phyloP scores from a whole-genome alignment of 768 basidiomycete species.

The Lactarius evosmus region DNA sequence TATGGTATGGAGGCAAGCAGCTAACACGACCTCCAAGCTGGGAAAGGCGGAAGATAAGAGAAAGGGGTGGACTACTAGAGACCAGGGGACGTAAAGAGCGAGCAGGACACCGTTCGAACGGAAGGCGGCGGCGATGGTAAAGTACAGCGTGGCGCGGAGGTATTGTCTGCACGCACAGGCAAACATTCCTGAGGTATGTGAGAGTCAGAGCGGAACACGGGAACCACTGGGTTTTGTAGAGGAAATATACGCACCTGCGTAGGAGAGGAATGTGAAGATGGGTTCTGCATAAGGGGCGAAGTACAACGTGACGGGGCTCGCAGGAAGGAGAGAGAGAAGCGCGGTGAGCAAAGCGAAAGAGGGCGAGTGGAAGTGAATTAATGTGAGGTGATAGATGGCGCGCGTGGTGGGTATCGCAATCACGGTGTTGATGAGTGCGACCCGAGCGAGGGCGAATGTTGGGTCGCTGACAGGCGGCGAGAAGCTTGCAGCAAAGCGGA shows the following conservation, averaged over 20 bases:
- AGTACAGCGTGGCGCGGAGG: slow-evolving; percentile 54
- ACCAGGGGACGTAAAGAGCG: slow-evolving; percentile 78
- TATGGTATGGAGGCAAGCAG: slow-evolving; percentile 42
- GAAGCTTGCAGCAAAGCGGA: slow-evolving; percentile 36
- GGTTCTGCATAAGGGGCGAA: slow-evolving; percentile 81
- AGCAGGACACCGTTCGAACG: slow-evolving; percentile 78
- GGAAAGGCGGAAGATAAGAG: slow-evolving; percentile 38
- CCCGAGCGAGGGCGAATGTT: slow-evolving; percentile 14
- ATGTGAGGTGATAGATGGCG: slow-evolving; percentile 56
- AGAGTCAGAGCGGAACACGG: background rate
- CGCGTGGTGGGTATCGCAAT: slow-evolving; percentile 42
- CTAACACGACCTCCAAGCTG: slow-evolving; percentile 34
- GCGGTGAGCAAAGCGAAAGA: slow-evolving; percentile 59
- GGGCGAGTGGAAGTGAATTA: slow-evolving; percentile 52
- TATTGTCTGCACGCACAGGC: slow-evolving; percentile 49
- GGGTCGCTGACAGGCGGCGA: background rate
- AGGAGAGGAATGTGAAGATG: slow-evolving; percentile 79
- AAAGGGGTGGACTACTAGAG: slow-evolving; percentile 54
- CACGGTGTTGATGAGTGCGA: slow-evolving; percentile 38
- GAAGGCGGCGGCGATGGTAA: slow-evolving; percentile 61
- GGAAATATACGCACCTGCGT: slow-evolving; percentile 49
- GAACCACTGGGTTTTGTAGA: background rate
- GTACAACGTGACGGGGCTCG: slow-evolving; percentile 71
- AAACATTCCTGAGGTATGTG: slow-evolving; percentile 51
- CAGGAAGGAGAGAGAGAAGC: slow-evolving; percentile 71